A percentile compares a stretch with the other conserved stretches of the same genome.
Conservation (phyloP, 495 filamentous ascomycete species). For the Aspergillus bertholletiae region DNA sequence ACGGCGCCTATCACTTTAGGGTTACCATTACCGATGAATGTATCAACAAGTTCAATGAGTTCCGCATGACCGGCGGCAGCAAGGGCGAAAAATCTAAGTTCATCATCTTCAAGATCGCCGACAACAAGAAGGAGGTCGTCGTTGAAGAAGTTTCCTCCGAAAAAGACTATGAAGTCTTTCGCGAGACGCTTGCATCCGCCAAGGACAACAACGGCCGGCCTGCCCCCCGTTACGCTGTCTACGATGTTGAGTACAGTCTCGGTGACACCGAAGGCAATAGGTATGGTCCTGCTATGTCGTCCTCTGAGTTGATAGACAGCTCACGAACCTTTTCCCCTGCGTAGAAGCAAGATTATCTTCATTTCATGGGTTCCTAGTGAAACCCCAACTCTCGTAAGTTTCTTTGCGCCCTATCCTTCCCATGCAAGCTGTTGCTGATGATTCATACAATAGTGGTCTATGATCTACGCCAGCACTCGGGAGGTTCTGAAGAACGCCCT, state of each 20-base stretch:
- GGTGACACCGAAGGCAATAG: constrained; percentile 75
- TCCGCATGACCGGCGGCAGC: constrained; percentile 77
- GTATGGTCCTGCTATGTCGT: constrained; percentile 39
- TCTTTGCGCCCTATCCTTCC: background rate
- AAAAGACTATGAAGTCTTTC: constrained; percentile 72
- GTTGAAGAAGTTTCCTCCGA: constrained; percentile 69
- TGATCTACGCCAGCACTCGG: constrained; percentile 97
- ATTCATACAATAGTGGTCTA: constrained; percentile 48
- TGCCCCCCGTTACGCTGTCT: constrained; percentile 84
- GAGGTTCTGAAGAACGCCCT: constrained; percentile 86
- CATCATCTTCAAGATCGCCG: constrained; percentile 95
- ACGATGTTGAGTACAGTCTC: constrained; percentile 84
- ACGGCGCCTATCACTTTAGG: constrained; percentile 43
- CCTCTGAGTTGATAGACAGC: background rate
- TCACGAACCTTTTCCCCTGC: background rate
- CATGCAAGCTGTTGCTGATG: constrained; percentile 20
- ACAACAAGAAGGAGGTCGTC: constrained; percentile 86
- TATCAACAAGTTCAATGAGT: constrained; percentile 78
- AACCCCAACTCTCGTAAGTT: constrained; percentile 73
- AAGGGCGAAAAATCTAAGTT: constrained; percentile 78
- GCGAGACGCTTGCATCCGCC: constrained; percentile 69
- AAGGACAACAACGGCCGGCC: constrained; percentile 65
- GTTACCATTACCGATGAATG: constrained; percentile 77
- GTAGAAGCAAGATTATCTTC: constrained; percentile 93
- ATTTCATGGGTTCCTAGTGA: constrained; percentile 90